Base-by-base conservation (phyloP, 257 asterid genomes). In the Linderniella brevidens region DNA sequence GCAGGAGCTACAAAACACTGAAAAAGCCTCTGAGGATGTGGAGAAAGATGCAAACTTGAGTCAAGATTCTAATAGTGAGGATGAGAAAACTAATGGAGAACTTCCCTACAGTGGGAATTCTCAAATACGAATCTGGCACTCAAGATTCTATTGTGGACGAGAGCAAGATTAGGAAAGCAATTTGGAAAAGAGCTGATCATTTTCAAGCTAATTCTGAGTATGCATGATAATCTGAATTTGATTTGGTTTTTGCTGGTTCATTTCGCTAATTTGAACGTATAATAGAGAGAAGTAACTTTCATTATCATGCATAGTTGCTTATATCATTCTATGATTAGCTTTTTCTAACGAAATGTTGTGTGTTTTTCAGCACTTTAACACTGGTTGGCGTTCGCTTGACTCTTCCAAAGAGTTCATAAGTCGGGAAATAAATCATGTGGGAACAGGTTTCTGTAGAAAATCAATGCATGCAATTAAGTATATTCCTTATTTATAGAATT, bases 91-190 rank as follows among this genome's bases (percentile, higher is more conserved):
- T 62, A 50, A 57, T 62, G 68, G 94, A 85, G 49, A 94, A 79
- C 64, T 90, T 93, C 49, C 99, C 99, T 57, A 75, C 81, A 62
- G 72, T 78, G 93, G 96, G 93, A 20, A 76, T 85, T 54, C 57
- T 81, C 18, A 77, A 71, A 56, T 53, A 75, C 48, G 92, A 62
- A 50, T 70, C 39, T 66, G 69, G 60, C 37, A 46, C 65, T 59
- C 69, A 64, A 61, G 69, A 41, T 53, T 59, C 64, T 39, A 59
- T 64, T 52, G 57, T 64, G 58, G 79, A 67, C 32, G 79, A 90
- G 58, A 68, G 71, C 69, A 62, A 48, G 53, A 64, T 90, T 58
- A 64, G 68, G 74, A 76, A 73, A 66, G 93, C 96, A 50, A 70
- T 90, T 38, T 65, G 49, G 76, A 74, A 66, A 37, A 71, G 93